Evolutionary conservation across 441 rosid species (phyloP).

Genomic region (Bocquillonia castaneifolia): DNA sequence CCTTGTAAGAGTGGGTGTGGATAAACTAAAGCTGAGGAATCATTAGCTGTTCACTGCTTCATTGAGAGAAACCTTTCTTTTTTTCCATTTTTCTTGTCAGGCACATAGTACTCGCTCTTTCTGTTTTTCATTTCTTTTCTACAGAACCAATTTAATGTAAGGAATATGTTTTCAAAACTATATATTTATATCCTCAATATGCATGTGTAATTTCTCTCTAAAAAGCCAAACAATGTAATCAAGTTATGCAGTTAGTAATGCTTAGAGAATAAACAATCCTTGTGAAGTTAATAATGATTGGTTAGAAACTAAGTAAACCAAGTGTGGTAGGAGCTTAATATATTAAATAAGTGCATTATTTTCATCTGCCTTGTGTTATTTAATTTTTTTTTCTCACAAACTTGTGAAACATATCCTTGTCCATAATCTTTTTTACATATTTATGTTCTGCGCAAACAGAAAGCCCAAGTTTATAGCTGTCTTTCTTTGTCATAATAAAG

Average conservation of each 20-base stretch:
- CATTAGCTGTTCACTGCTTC: background rate
- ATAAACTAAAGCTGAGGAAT: background rate
- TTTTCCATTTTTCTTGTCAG: background rate
- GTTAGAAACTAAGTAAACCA: background rate
- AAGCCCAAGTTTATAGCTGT: background rate
- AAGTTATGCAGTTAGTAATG: background rate
- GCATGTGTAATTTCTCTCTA: background rate
- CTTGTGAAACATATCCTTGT: background rate
- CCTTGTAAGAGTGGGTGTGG: background rate
- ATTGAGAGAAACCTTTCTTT: background rate
- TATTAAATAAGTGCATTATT: background rate
- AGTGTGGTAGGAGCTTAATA: background rate
- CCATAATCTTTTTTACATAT: background rate
- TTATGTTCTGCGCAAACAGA: background rate
- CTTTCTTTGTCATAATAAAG: background rate
- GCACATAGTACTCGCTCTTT: background rate
- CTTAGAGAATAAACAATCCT: too few relatives aligned
- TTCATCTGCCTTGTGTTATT: background rate
- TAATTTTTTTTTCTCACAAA: background rate
- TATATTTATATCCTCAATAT: background rate
- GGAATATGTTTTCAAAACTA: background rate
- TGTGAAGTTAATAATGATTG: too few relatives aligned
- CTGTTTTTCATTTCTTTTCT: background rate
- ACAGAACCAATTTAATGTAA: background rate
- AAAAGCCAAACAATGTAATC: background rate